These are phyloP conservation scores for Saccharomycopsis synnaedendra DNA, from an alignment of 805 yeast species.

Conservation along the genomic window DNA sequence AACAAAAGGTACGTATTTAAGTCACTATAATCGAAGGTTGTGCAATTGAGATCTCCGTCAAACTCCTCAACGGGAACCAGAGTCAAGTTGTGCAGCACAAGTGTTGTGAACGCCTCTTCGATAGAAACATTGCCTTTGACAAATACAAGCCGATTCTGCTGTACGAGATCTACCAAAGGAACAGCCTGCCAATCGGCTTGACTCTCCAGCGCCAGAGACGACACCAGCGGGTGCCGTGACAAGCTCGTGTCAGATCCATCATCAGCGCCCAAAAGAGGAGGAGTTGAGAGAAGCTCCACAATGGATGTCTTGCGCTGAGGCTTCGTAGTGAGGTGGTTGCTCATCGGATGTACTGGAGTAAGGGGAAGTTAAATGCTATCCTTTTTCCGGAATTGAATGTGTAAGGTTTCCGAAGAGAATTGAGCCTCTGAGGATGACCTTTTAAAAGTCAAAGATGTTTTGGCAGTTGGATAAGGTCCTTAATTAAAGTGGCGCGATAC, in stretches of 20 bases:
- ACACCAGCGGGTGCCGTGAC: constrained; percentile 21
- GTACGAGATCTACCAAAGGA: constrained; percentile 61
- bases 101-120: constrained; percentile 77
- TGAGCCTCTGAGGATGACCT: too few species aligned
- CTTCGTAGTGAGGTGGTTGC: constrained; percentile 25
- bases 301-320: constrained; percentile 47
- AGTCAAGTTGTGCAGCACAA: constrained; percentile 63
- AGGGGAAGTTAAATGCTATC: too few species aligned
- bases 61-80: constrained; percentile 67
- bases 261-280: constrained; percentile 44
- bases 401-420: too few species aligned
- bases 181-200: constrained; percentile 55
- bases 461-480: too few species aligned
- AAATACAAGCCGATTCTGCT: constrained; percentile 62
- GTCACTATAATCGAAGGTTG: constrained; percentile 87
- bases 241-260: constrained; percentile 10
- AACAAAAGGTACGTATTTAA: constrained; percentile 75
- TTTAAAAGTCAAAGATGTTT: too few species aligned
- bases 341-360: too few species aligned
- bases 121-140: constrained; percentile 62
- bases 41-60: constrained; percentile 51
- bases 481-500: too few species aligned
- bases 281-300: constrained; percentile 64
- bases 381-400: too few species aligned
- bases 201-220: constrained; percentile 16